A percentile compares a stretch with the other conserved stretches of the same genome.
Conservation (phyloP, 148 eudicot genomes). For the Amaranthus palmeri region DNA sequence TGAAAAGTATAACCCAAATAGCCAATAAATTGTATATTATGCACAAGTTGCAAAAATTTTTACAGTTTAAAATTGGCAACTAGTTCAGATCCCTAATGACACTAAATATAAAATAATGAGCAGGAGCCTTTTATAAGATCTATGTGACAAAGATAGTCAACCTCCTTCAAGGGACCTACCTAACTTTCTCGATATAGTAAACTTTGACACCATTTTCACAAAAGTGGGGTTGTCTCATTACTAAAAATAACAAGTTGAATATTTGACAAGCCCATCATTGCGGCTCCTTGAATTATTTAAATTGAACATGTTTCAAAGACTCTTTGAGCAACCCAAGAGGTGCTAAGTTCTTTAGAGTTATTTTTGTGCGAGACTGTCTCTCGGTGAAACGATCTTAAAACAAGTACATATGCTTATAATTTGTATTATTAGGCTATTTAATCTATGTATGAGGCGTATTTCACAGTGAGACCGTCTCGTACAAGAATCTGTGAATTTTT, state of each 20-base stretch:
- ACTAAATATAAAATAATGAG: background rate
- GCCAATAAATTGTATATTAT: background rate
- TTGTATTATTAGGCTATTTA: no score
- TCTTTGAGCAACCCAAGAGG: conserved; percentile 24
- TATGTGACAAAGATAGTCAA: conserved; percentile 31
- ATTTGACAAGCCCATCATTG: conserved; percentile 19
- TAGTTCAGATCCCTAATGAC: background rate
- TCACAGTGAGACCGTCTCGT: no score
- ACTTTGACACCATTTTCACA: conserved; percentile 29
- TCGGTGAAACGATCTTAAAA: no score
- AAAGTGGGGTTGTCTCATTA: conserved; percentile 23
- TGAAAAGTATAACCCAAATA: background rate
- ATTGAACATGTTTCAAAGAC: conserved; percentile 17
- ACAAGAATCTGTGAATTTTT: background rate
- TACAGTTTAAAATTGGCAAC: background rate
- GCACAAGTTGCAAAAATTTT: background rate
- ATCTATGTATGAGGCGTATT: no score
- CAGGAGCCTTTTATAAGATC: conserved; percentile 17
- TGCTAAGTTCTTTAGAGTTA: conserved; percentile 1
- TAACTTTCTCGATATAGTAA: conserved; percentile 26
- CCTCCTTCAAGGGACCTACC: conserved; percentile 20
- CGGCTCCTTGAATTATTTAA: conserved; percentile 16
- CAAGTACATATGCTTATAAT: no score
- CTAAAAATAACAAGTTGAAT: conserved; percentile 20
- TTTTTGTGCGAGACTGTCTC: no score